phyloP scores from a whole-genome alignment of 805 yeast species.

The Candida montana region DNA sequence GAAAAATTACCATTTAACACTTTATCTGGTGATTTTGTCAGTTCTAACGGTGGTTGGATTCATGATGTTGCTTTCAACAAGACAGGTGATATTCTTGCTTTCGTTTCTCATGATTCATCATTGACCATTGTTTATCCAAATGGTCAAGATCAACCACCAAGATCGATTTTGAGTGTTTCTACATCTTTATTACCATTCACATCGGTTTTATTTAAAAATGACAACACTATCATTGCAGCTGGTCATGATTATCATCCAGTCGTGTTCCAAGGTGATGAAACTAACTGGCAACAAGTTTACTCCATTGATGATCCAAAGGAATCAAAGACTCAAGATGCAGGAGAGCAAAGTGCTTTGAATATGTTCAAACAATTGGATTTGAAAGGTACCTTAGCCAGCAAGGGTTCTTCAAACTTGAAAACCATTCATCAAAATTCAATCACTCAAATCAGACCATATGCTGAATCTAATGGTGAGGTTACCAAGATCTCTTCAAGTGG shows the following conservation, averaged over 20 bases:
- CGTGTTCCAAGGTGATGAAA: slow-evolving; percentile 65
- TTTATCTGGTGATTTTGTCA: slow-evolving; percentile 72
- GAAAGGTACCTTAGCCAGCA: slow-evolving; percentile 66
- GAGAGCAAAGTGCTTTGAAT: slow-evolving; percentile 74
- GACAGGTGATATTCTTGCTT: slow-evolving; percentile 70
- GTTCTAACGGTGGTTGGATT: slow-evolving; percentile 79
- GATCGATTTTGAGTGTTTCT: slow-evolving; percentile 49
- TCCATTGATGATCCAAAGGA: slow-evolving; percentile 44
- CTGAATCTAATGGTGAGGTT: slow-evolving; percentile 37
- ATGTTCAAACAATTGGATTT: slow-evolving; percentile 95
- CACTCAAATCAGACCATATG: slow-evolving; percentile 52
- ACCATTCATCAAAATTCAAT: slow-evolving; percentile 92
- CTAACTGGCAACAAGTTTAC: slow-evolving; percentile 58
- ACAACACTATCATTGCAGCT: slow-evolving; percentile 69
- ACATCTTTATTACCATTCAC: slow-evolving; percentile 78
- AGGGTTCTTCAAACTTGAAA: slow-evolving; percentile 43
- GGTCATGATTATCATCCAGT: slow-evolving; percentile 93
- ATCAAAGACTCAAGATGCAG: slow-evolving; percentile 41
- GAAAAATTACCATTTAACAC: slow-evolving; percentile 92
- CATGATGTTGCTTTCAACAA: slow-evolving; percentile 88
- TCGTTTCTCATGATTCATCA: slow-evolving; percentile 83
- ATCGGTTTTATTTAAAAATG: slow-evolving; percentile 63
- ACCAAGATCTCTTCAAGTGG: slow-evolving; percentile 71
- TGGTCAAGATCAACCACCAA: slow-evolving; percentile 61
- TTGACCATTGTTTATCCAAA: slow-evolving; percentile 74